Percentiles rank a stretch among this genome's conserved stretches.
Conservation (phyloP, 129 eudicot species). For the Scalesia atractyloides region DNA sequence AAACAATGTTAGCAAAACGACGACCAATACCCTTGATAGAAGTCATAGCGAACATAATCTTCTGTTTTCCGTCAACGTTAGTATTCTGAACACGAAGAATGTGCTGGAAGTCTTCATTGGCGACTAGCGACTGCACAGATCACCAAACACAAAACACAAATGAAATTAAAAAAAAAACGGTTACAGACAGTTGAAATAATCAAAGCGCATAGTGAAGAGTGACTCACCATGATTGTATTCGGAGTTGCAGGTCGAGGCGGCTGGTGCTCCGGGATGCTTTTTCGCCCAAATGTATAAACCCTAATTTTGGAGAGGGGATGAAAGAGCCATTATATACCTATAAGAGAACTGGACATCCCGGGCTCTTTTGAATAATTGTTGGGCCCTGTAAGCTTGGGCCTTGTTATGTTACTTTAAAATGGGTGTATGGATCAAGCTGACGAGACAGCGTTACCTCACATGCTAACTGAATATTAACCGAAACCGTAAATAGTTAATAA, state of each 20-base stretch:
- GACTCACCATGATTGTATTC: conserved; percentile 35
- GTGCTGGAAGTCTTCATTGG: conserved; percentile 70
- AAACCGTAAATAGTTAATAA: too few relatives aligned
- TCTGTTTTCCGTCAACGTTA: conserved; percentile 69
- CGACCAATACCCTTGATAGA: conserved; percentile 76
- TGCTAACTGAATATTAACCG: too few relatives aligned
- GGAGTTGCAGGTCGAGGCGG: conserved; percentile 33
- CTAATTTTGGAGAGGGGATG: conserved; percentile 11
- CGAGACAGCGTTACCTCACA: too few relatives aligned
- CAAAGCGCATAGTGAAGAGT: too few relatives aligned
- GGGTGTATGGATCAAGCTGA: too few relatives aligned
- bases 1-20: conserved; percentile 66
- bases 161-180: too few relatives aligned
- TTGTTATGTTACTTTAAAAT: too few relatives aligned
- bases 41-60: conserved; percentile 70
- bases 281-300: conserved; percentile 26
- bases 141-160: background rate
- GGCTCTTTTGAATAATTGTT: background rate
- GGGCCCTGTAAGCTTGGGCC: too few relatives aligned
- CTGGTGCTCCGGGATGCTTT: conserved; percentile 11
- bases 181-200: too few relatives aligned
- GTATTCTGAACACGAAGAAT: conserved; percentile 77
- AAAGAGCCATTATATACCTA: background rate
- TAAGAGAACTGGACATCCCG: background rate
- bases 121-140: conserved; percentile 51